Base-by-base conservation (phyloP, 768 basidiomycete species). In the Rhizopogon vinicolor region DNA sequence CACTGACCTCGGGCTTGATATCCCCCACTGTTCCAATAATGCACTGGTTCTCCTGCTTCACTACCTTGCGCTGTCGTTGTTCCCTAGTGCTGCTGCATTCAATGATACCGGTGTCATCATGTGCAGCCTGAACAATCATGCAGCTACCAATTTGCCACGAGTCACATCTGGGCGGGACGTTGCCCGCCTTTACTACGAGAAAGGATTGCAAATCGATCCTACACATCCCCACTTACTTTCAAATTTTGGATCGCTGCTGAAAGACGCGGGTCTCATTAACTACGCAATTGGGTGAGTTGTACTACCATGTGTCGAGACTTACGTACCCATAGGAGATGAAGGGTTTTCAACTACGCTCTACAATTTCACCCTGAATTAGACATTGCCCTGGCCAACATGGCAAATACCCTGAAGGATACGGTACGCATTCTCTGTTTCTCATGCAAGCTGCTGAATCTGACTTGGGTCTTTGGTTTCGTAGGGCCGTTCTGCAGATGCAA, bases 41-140 rank as follows among this genome's bases (percentile, higher is more conserved):
- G 72, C 74, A 2, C 59, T 80, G 31, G 63, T 73, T 44, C 70
- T 80, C 8, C 51, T 80, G 43, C 66, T 80, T 48, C 79, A 80
- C 58, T 81, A 81, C 62, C 61, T 80, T 25, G 75, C 79, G 0
- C 65, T 79, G 1, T 70, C 77, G 1, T 66, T 79, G 37, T 68
- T 68, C 56, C 78, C 78, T 5, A 72, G 73, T 12, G 72, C 79
- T 2, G 75, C 76, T 29, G 76, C 74, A 22, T 73, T 75, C 65
- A 81, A 81, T 59, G 79, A 81, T 53, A 73, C 79, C 31, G 79
- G 79, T 16, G 78, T 81, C 53, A 62, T 81, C 28, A 60, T 81
- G 8, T 75, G 78, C 16, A 64, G 70, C 3, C 61, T 78, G 42
- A 61, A 60, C 41, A 61, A 57, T 7, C 65, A 65, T 19, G 46